Evolutionary conservation across 257 asterid species (phyloP), one percentile per base, ranked within the genome.

Genomic region (Thymus mandschuricus): DNA sequence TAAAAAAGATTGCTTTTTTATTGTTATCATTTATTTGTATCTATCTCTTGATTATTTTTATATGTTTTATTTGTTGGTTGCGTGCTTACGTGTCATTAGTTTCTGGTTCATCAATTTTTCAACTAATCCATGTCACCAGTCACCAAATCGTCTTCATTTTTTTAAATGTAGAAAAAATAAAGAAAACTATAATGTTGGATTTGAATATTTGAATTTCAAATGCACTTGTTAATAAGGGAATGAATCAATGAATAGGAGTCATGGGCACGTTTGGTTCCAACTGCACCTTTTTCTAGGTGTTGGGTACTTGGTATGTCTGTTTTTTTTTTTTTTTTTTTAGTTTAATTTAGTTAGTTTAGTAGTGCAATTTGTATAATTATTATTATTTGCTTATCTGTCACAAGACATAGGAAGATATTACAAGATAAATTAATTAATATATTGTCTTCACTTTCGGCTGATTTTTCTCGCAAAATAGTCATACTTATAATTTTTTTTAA

Each of bases 171-270:
- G n/a, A n/a, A n/a, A n/a, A n/a, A n/a, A n/a, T n/a, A n/a, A n/a
- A n/a, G n/a, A n/a, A n/a, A n/a, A n/a, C n/a, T n/a, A n/a, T n/a
- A n/a, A n/a, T 7, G 1, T 62, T 62, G 15, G 41, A 62, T 71
- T 71, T 60, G 41, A 60, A 70, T 33, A 21, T 60, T 71, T 60
- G 60, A 71, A 60, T 38, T 38, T 49, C 7, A 50, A 61, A 34
- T 71, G 43, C 29, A 46, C 45, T 61, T 21, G 8, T 34, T 3
- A 69, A 69, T 69, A 2, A 35, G 2, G 54, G 50, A 54, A 3
- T 30, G 50, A 31, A 56, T 31, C 13, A 35, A 21, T 21, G 21
- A 21, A 28, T 34, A 28, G 57, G 65, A 34, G 74, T 12, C 10
- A 56, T 9, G 43, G 10, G 56, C 74, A 69, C 74, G 65, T 69